Evolutionary conservation across 176 grass and related monocot genomes (phyloP).

Genomic region (Oryza meridionalis): DNA sequence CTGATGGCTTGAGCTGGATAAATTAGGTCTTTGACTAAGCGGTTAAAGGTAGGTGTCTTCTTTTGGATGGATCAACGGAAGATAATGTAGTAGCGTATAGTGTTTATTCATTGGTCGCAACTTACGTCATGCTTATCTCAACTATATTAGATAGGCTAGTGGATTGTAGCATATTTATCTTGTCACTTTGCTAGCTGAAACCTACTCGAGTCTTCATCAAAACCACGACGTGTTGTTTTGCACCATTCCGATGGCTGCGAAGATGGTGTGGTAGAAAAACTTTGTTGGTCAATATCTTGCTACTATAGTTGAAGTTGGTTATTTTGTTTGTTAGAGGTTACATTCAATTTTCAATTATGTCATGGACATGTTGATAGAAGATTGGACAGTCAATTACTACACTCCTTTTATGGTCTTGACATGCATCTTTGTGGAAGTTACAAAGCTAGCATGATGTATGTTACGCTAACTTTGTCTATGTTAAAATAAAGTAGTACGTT

Average conservation of each 20-base stretch:
- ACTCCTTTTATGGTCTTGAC: not conserved
- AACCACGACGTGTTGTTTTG: not conserved
- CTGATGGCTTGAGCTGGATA: not conserved
- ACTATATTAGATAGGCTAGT: not conserved
- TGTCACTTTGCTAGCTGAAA: not conserved
- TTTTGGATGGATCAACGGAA: not conserved
- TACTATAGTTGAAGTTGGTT: constrained; percentile 7
- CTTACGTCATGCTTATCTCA: not conserved
- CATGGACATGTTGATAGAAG: not conserved
- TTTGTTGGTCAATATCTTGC: not conserved
- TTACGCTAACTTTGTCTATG: not conserved
- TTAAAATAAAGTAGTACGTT: not conserved
- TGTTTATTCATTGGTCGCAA: not conserved
- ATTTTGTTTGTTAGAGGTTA: not conserved
- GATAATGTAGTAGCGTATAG: not conserved
- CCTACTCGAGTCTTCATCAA: not conserved
- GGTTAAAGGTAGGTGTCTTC: not conserved
- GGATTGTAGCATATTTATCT: constrained; percentile 11
- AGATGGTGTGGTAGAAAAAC: not conserved
- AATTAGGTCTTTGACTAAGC: not conserved
- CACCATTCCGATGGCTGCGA: not conserved
- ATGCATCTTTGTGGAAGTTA: not conserved
- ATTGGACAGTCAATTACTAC: not conserved
- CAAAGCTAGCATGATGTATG: not conserved
- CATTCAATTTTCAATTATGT: not conserved